Evolutionary conservation across 2,329 filamentous ascomycete genomes (phyloP).

Genomic region (Akanthomyces uredinophilus): DNA sequence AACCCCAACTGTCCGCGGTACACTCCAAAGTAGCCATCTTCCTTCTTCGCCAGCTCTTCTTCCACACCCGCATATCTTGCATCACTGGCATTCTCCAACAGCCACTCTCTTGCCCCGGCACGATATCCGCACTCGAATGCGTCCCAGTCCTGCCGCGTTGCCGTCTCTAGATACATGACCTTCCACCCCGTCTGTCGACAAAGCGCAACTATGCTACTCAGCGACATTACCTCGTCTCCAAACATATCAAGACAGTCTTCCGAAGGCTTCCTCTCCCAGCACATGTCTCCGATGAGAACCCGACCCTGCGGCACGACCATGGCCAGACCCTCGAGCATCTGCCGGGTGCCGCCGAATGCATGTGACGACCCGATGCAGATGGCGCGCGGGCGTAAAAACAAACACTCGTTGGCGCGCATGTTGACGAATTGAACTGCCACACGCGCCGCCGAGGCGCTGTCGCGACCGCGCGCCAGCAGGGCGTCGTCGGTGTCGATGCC

Average conservation of each 20-base stretch:
- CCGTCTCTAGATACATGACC: slow-evolving; percentile 15
- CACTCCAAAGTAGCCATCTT: slow-evolving; percentile 7
- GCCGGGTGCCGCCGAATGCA: slow-evolving; percentile 14
- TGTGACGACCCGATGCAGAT: slow-evolving; percentile 19
- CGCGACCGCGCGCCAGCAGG: slow-evolving; percentile 8
- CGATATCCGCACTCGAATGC: slow-evolving; percentile 17
- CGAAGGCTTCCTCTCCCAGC: slow-evolving; percentile 13
- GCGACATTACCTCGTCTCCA: slow-evolving; percentile 8
- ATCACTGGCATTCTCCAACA: slow-evolving; percentile 6
- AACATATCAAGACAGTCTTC: slow-evolving; percentile 4
- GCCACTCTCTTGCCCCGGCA: slow-evolving; percentile 14
- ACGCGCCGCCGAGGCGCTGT: neutral
- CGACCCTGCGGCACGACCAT: slow-evolving; percentile 12
- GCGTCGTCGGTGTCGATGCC: slow-evolving; percentile 16
- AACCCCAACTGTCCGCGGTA: slow-evolving; percentile 15
- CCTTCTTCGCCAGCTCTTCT: slow-evolving; percentile 6
- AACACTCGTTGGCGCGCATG: neutral
- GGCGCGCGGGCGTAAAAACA: slow-evolving; percentile 6
- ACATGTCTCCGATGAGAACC: slow-evolving; percentile 17
- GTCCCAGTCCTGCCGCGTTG: slow-evolving; percentile 18
- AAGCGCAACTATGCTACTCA: slow-evolving; percentile 7
- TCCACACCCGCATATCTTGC: neutral
- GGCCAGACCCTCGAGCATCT: slow-evolving; percentile 14
- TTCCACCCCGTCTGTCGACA: slow-evolving; percentile 17
- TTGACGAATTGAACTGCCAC: slow-evolving; percentile 4